Percentiles rank a stretch among this genome's conserved stretches.
These are phyloP conservation scores for Fusarium pininemorale DNA, from an alignment of 2,329 filamentous ascomycete genomes.

Conservation along the genomic window DNA sequence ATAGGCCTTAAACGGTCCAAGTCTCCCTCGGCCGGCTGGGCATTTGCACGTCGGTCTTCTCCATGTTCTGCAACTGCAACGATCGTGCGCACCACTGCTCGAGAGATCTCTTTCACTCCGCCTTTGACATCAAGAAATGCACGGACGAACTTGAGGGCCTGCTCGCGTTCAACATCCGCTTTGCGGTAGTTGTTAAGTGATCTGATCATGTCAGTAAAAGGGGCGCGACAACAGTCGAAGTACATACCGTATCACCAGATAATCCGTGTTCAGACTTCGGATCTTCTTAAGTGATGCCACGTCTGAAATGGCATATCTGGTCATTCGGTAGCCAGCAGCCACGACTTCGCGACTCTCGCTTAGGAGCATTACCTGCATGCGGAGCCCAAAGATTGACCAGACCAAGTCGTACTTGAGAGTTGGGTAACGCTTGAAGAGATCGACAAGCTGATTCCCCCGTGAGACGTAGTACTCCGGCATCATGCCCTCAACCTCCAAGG, in stretches of 20 bases:
- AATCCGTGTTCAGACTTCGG: constrained; percentile 87
- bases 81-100: constrained; percentile 86
- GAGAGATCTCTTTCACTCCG: constrained; percentile 86
- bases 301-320: constrained; percentile 93
- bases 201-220: constrained; percentile 46
- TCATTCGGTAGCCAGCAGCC: constrained; percentile 91
- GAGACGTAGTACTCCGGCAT: constrained; percentile 94
- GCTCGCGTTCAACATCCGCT: constrained; percentile 95
- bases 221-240: too few species aligned
- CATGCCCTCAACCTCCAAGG: constrained; percentile 87
- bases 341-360: constrained; percentile 97
- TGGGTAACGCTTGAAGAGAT: constrained; percentile 92
- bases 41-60: constrained; percentile 87
- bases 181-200: constrained; percentile 96
- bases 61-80: constrained; percentile 89
- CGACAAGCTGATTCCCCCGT: constrained; percentile 90
- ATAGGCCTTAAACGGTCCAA: constrained; percentile 90
- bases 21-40: constrained; percentile 70
- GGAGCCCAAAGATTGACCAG: constrained; percentile 92
- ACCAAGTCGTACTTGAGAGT: constrained; percentile 96
- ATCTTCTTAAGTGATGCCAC: constrained; percentile 89
- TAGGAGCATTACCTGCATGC: constrained; percentile 94
- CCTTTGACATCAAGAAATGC: constrained; percentile 96
- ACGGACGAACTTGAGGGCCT: constrained; percentile 94
- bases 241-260: constrained; percentile 77